Base-by-base conservation (phyloP, 2,329 filamentous ascomycete genomes). In the Didymosphaeria variabile region DNA sequence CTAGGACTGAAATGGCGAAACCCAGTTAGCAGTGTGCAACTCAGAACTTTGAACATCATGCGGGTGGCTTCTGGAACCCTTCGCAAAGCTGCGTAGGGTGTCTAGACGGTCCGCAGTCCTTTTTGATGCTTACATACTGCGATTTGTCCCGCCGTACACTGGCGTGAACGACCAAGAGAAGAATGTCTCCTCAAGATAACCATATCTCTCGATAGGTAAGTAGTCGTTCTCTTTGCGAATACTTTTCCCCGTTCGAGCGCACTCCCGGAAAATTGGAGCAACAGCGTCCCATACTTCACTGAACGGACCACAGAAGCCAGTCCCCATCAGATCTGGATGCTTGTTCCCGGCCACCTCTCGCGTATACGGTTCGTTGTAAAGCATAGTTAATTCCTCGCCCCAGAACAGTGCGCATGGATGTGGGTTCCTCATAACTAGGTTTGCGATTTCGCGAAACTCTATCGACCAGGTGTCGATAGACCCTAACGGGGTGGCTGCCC, bases 401-500 rank as follows among this genome's bases (percentile, higher is more conserved):
- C 84, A 29, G 85, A 88, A 71, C 3, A 77, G 46, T 9, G 72
- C 68, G 15, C 59, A 59, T n/a, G 75, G 75, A 36, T 68, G 67
- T 0, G 74, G 71, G 54, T 73, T 72, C 15, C 69, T 66, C 67
- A 77, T 74, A 10, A 77, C 50, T 4, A 77, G 42, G 53, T 76
- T 76, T 10, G 64, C 65, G 15, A 76, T 57, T 36, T 84, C 80
- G 36, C 83, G 81, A 23, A 86, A 79, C 23, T 81, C 76, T 5
- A 75, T 54, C n/a, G 81, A 77, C 84, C 85, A 87, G 55, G 68
- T 70, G 2, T 75, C 64, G 71, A 86, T 80, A 1, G 80, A 79
- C 0, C 85, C 85, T 0, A 86, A 70, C 2, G 81, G 77, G 1
- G 83, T 85, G 13, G 70, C 69, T 3, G 74, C 73, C 84, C 84